Conservation (phyloP, 257 asterid genomes). For the Nicotiana noctiflora region DNA sequence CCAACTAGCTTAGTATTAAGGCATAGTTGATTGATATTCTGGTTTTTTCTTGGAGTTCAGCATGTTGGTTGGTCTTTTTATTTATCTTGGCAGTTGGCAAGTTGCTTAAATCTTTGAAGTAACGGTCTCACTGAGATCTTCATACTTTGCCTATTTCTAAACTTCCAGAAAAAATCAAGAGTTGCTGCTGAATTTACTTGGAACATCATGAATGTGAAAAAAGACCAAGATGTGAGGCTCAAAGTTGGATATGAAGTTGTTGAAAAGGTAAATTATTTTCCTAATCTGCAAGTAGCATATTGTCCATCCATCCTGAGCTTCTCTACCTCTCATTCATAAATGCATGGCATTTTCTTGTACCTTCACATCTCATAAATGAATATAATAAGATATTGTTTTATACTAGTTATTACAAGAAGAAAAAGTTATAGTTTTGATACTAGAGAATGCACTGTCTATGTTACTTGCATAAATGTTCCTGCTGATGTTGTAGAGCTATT, state of each 20-base stretch:
- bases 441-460: neutral
- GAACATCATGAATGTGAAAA: conserved; percentile 49
- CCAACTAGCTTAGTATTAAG: neutral
- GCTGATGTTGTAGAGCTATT: neutral
- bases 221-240: conserved; percentile 71
- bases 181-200: conserved; percentile 80
- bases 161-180: conserved; percentile 42
- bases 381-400: neutral
- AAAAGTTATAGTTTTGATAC: neutral
- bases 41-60: neutral
- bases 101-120: neutral
- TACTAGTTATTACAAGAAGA: neutral
- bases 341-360: neutral
- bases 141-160: neutral
- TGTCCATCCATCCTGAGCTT: neutral
- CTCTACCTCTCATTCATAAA: neutral
- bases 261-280: conserved; percentile 47
- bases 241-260: conserved; percentile 70
- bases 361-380: neutral
- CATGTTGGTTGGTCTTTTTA: neutral
- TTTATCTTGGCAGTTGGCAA: neutral
- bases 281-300: neutral
- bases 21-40: neutral
- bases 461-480: neutral
- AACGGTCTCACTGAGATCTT: neutral